phyloP scores from a whole-genome alignment of 164 flowering plant genomes.

The Nymphaea thermarum region DNA sequence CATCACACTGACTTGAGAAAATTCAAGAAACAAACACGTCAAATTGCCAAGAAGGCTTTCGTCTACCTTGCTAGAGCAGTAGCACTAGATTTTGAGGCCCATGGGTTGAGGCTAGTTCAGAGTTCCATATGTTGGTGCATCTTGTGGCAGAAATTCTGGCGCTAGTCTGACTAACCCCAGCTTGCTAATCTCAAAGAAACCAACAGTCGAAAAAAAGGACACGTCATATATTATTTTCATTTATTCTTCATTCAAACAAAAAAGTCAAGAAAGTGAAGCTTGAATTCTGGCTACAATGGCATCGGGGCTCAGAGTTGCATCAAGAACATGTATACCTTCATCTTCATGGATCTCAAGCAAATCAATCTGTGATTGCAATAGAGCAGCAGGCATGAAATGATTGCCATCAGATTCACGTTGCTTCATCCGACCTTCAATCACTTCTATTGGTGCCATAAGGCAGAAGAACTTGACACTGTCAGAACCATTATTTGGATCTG shows the following conservation, averaged over 20 bases:
- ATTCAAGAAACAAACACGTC: too few relatives aligned
- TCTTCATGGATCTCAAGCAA: conserved; percentile 53
- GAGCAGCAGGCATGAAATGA: conserved; percentile 77
- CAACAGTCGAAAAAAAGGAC: too few relatives aligned
- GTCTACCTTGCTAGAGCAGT: too few relatives aligned
- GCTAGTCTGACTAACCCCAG: too few relatives aligned
- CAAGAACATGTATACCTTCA: conserved; percentile 55
- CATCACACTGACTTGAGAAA: too few relatives aligned
- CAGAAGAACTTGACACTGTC: conserved; percentile 54
- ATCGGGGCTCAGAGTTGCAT: conserved; percentile 50
- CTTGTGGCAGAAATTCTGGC: too few relatives aligned
- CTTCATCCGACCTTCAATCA: conserved; percentile 46
- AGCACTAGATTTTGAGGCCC: too few relatives aligned
- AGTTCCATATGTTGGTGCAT: too few relatives aligned
- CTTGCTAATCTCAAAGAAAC: too few relatives aligned
- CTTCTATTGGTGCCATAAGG: conserved; percentile 46
- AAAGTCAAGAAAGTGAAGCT: conserved; percentile 3
- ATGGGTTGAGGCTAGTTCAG: too few relatives aligned
- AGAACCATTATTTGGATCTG: conserved; percentile 22
- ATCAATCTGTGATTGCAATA: conserved; percentile 73
- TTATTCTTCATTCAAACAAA: too few relatives aligned
- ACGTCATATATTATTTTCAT: not conserved
- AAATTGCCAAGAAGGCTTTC: too few relatives aligned
- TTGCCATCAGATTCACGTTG: conserved; percentile 58
- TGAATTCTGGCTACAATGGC: conserved; percentile 30